phyloP scores from a whole-genome alignment of 306 rosid genomes.

The Begonia fuchsioides region DNA sequence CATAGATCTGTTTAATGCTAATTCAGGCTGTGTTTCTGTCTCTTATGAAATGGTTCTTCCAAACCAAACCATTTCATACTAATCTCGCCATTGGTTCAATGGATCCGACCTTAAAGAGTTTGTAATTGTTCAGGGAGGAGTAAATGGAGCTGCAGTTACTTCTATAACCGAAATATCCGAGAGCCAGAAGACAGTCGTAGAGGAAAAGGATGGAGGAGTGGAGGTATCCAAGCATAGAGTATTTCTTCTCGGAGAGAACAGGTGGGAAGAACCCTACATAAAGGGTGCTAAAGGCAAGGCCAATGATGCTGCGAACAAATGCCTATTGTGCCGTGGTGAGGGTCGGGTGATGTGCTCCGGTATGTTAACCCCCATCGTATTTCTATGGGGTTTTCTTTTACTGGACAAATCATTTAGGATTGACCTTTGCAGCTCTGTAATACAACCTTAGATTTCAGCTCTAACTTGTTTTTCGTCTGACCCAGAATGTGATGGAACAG shows the following conservation, averaged over 20 bases:
- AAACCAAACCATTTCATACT: no score
- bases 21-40: no score
- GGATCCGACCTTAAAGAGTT: no score
- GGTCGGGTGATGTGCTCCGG: conserved; percentile 81
- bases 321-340: conserved; percentile 77
- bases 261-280: conserved; percentile 83
- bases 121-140: conserved; percentile 29
- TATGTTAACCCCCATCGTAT: conserved; percentile 11
- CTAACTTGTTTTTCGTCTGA: conserved; percentile 7
- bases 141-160: conserved; percentile 51
- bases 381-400: no score
- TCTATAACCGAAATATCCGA: conserved; percentile 41
- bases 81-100: no score
- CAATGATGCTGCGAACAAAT: conserved; percentile 24
- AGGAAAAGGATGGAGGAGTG: conserved; percentile 23
- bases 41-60: no score
- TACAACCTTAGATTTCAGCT: no score
- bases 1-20: no score
- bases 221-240: conserved; percentile 40
- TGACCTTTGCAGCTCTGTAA: no score
- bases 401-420: no score
- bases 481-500: conserved; percentile 85
- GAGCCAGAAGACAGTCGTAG: conserved; percentile 29
- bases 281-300: conserved; percentile 22
- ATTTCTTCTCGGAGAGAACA: conserved; percentile 83